Evolutionary conservation across 441 rosid species (phyloP).

Genomic region (Mallotus japonicus): DNA sequence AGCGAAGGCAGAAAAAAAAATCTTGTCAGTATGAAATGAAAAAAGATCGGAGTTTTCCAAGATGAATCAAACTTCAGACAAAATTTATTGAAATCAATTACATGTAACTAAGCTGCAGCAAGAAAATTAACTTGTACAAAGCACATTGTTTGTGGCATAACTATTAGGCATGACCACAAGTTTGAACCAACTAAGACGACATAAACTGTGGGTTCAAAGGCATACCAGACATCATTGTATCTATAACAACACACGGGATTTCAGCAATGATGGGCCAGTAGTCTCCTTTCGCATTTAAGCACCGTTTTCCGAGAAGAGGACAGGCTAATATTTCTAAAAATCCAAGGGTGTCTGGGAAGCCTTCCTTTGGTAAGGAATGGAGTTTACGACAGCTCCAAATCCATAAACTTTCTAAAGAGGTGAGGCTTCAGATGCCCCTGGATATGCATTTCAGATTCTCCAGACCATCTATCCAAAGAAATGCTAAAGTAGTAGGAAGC

Average conservation of each 20-base stretch:
- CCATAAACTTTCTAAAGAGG: conserved; percentile 8
- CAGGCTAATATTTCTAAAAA: neutral
- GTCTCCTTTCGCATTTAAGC: conserved; percentile 1
- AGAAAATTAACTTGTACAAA: no score
- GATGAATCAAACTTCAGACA: no score
- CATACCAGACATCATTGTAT: neutral
- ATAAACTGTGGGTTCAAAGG: conserved; percentile 3
- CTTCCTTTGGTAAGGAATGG: conserved; percentile 16
- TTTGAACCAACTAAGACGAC: conserved; percentile 1
- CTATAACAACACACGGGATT: conserved; percentile 11
- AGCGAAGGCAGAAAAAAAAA: no score
- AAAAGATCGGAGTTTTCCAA: no score
- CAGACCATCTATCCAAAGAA: neutral
- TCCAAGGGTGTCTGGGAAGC: conserved; percentile 20
- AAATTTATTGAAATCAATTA: no score
- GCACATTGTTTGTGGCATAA: no score
- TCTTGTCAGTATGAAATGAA: no score
- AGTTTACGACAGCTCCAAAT: conserved; percentile 19
- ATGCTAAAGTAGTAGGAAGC: conserved; percentile 21
- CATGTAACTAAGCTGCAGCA: no score
- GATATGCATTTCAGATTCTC: conserved; percentile 11
- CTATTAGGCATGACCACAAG: conserved; percentile 2
- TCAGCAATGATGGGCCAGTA: conserved; percentile 19
- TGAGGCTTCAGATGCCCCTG: conserved; percentile 14
- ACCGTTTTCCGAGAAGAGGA: conserved; percentile 14